Evolutionary conservation across 805 yeast genomes (phyloP), one percentile per base, ranked within the genome.

Genomic region (Aciculoconidium aculeatum): DNA sequence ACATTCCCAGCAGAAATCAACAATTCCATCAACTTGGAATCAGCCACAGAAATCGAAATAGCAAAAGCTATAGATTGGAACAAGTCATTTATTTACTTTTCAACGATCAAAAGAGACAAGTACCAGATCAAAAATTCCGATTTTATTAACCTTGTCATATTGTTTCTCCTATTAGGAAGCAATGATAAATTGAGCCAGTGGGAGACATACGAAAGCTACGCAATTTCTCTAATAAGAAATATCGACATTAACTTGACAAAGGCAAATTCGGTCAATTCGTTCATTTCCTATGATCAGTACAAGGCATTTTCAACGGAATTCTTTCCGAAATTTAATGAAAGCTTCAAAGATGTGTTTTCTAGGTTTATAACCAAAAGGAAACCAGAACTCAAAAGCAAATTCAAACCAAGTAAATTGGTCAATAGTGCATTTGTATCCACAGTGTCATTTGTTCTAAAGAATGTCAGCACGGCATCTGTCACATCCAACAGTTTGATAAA

Each of bases 401-500:
- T 54, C 25, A 34, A 25, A 5, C 50, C 42, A 6, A 45, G 75
- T 4, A 57, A 61, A 36, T 41, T 73, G 11, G 45, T 76, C 21
- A 55, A 58, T 37, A 53, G 56, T 40, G 56, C 67, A 36, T 27
- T 65, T 4, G 40, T 70, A 4, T 42, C 76, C 0, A 54, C 58
- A 23, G 31, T 72, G 12, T 49, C 68, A 1, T 47, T 63, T 1
- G 40, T 62, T 8, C 32, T 68, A 5, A 36, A 37, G 8, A 33
- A 29, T 11, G 13, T 41, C 1, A 41, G 43, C 5, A 37, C 50
- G 1, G 61, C 61, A 1, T 45, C 60, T 16, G 39, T 72, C 4
- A 55, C 74, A 0, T 60, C 58, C 13, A 57, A 70, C 4, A 67
- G 71, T 23, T 47, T 82, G 30, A 63, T 74, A 24, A 75, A 74